Conservation (phyloP, 2,329 filamentous ascomycete species). For the Fusarium graminum region DNA sequence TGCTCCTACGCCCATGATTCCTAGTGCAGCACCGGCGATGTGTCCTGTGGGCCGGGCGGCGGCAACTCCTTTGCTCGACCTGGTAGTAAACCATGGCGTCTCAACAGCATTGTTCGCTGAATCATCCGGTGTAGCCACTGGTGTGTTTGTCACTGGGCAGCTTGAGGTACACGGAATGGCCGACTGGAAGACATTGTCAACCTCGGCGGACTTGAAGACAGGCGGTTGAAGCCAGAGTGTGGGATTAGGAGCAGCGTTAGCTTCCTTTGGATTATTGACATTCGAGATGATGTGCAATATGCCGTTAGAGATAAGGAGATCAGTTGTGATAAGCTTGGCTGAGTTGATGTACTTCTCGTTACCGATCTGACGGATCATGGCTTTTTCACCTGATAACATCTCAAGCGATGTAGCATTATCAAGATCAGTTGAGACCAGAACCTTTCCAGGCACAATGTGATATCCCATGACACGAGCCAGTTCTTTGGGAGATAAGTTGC, state of each 20-base stretch:
- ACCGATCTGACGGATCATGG: conserved; percentile 57
- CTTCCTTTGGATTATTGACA: conserved; percentile 61
- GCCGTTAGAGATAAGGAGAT: conserved; percentile 69
- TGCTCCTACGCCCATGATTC: conserved; percentile 51
- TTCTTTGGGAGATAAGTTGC: conserved; percentile 60
- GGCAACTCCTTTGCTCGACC: conserved; percentile 43
- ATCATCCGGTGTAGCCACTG: conserved; percentile 28
- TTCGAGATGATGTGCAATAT: conserved; percentile 70
- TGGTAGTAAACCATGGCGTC: conserved; percentile 43
- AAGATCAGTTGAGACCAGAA: conserved; percentile 64
- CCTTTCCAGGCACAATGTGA: conserved; percentile 70
- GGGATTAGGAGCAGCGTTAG: conserved; percentile 55
- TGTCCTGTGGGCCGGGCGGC: conserved; percentile 47
- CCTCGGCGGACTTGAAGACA: conserved; percentile 67
- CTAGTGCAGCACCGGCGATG: conserved; percentile 49
- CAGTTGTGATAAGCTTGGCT: conserved; percentile 65
- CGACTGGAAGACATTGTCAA: conserved; percentile 57
- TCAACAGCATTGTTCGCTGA: conserved; percentile 35
- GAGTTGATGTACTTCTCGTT: conserved; percentile 65
- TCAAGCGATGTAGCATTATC: conserved; percentile 49
- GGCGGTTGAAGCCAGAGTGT: conserved; percentile 58
- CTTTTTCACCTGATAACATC: conserved; percentile 54
- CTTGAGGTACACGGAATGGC: conserved; percentile 58
- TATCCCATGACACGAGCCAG: conserved; percentile 70
- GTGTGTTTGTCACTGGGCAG: conserved; percentile 47